These are phyloP conservation scores for Dryadomyces quercus-mongolicae DNA, from an alignment of 2,329 filamentous ascomycete genomes.

Conservation along the genomic window DNA sequence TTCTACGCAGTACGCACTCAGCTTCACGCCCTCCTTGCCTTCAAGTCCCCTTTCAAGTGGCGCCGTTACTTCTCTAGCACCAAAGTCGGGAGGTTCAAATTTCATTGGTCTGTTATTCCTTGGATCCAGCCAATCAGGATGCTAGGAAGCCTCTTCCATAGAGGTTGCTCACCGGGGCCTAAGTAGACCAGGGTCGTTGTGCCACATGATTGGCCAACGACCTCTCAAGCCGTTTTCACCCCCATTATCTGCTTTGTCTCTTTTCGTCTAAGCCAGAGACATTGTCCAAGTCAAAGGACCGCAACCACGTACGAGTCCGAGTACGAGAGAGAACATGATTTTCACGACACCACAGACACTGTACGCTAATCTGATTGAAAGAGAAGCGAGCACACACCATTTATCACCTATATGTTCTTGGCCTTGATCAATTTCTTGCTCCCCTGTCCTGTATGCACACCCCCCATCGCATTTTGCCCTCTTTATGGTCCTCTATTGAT, in stretches of 20 bases:
- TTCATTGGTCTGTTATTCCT: constrained; percentile 8
- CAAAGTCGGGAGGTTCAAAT: constrained; percentile 1
- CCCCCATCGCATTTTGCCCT: not conserved
- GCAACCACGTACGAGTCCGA: not conserved
- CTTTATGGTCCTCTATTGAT: not conserved
- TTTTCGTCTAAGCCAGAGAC: not conserved
- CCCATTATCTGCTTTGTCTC: not conserved
- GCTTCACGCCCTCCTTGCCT: not conserved
- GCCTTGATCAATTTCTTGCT: not conserved
- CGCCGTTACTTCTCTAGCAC: constrained; percentile 4
- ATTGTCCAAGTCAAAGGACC: not conserved
- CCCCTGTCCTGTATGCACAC: not conserved
- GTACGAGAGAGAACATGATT: not conserved
- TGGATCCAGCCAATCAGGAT: constrained; percentile 5
- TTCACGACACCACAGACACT: not conserved
- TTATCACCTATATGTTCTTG: not conserved
- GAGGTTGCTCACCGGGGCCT: constrained; percentile 5
- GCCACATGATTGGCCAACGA: constrained; percentile 7
- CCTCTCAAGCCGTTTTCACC: constrained; percentile 2
- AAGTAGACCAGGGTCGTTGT: constrained; percentile 7
- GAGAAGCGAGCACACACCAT: not conserved
- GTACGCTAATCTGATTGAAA: not conserved
- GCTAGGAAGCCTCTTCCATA: not conserved
- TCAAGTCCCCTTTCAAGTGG: not conserved
- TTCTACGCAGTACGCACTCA: not conserved